Percentiles rank a stretch among this genome's conserved stretches.
These are phyloP conservation scores for Helotiales sp. DNA, from an alignment of 2,329 filamentous ascomycete species.

Conservation along the genomic window DNA sequence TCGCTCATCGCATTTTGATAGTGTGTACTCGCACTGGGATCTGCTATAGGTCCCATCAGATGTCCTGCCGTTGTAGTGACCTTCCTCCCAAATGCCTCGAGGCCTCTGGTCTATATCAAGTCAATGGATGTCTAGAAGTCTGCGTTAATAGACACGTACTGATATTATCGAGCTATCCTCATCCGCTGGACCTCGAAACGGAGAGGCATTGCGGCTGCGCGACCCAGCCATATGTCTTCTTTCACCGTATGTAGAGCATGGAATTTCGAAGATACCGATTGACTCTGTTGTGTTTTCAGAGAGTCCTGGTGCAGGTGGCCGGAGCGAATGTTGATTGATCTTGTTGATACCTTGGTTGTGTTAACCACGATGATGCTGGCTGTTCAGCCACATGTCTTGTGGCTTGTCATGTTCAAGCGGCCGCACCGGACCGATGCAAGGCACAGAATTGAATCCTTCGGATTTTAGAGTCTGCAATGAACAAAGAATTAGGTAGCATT, in stretches of 20 bases:
- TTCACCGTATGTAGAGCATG: constrained; percentile 30
- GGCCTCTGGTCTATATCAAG: constrained; percentile 67
- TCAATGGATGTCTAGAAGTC: constrained; percentile 8
- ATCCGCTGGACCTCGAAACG: constrained; percentile 29
- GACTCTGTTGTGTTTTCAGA: not conserved
- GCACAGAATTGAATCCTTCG: not conserved
- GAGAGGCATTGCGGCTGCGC: constrained; percentile 36
- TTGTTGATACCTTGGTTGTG: constrained; percentile 14
- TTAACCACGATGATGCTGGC: constrained; percentile 11
- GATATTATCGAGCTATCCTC: constrained; percentile 36
- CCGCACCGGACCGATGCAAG: not conserved
- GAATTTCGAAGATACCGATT: constrained; percentile 4
- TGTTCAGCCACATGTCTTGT: constrained; percentile 7
- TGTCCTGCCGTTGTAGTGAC: constrained; percentile 92
- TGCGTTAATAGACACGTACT: constrained; percentile 24
- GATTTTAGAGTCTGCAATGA: not conserved
- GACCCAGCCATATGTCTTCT: constrained; percentile 34
- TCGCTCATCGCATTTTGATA: constrained; percentile 88
- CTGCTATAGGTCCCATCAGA: constrained; percentile 70
- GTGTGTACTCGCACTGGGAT: constrained; percentile 58
- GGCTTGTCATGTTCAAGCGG: constrained; percentile 8
- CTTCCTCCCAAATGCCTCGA: constrained; percentile 92
- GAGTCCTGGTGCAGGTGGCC: not conserved
- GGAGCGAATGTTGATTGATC: not conserved
- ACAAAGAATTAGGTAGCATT: not conserved